These are phyloP conservation scores for Neostapfia colusana DNA, from an alignment of 176 grass and related monocot species.

Conservation along the genomic window DNA sequence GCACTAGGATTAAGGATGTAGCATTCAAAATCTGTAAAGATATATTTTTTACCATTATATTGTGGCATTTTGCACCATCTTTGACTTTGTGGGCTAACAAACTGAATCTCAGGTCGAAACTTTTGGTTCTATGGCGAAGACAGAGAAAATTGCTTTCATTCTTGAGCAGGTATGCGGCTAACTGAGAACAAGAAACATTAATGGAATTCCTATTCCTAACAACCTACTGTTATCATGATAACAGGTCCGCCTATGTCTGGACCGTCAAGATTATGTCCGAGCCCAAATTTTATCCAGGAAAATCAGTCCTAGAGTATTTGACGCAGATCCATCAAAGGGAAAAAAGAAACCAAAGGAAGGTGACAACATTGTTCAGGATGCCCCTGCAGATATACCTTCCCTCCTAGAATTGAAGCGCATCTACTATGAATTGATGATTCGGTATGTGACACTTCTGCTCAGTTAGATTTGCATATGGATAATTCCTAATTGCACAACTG, in stretches of 20 bases:
- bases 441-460: conserved; percentile 46
- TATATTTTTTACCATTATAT: neutral
- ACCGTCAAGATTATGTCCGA: conserved; percentile 81
- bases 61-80: neutral
- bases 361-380: conserved; percentile 81
- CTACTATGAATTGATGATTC: conserved; percentile 91
- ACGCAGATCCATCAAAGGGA: conserved; percentile 76
- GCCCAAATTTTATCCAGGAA: conserved; percentile 95
- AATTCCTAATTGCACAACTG: neutral
- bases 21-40: conserved; percentile 2
- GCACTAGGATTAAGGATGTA: conserved; percentile 17
- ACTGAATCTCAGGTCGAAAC: conserved; percentile 74
- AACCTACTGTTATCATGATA: conserved; percentile 5
- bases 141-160: conserved; percentile 97
- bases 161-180: conserved; percentile 69
- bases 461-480: neutral
- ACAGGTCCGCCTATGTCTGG: conserved; percentile 87
- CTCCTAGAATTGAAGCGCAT: conserved; percentile 87
- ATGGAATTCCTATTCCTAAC: neutral
- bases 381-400: conserved; percentile 79
- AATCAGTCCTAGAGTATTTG: conserved; percentile 86
- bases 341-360: conserved; percentile 96
- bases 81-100: conserved; percentile 20
- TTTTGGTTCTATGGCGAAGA: conserved; percentile 97
- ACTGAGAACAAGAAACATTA: neutral